Percentiles rank a stretch among this genome's conserved stretches.
Evolutionary conservation across 345 rosid genomes (phyloP).

Genomic region (Erysimum cheiranthoides): DNA sequence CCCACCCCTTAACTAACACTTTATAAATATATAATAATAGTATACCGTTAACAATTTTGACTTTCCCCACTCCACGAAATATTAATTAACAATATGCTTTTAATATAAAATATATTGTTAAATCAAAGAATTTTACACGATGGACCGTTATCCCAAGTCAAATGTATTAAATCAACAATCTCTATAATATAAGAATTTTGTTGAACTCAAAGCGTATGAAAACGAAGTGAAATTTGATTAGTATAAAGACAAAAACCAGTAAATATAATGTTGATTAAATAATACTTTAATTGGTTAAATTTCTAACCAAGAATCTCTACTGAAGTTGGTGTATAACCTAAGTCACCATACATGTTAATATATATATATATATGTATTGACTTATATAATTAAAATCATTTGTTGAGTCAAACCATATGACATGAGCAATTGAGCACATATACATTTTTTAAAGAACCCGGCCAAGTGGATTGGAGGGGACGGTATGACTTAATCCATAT

Average conservation of each 20-base stretch:
- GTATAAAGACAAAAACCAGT: conserved; percentile 5
- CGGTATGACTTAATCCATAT: conserved; percentile 9
- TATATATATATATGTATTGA: background rate
- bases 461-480: conserved; percentile 14
- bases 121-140: background rate
- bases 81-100: background rate
- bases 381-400: background rate
- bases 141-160: background rate
- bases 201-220: conserved; percentile 13
- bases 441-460: conserved; percentile 2
- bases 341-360: conserved; percentile 28
- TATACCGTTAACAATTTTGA: conserved; percentile 7
- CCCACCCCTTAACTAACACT: background rate
- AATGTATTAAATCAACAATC: background rate
- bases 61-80: conserved; percentile 17
- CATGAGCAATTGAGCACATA: conserved; percentile 1
- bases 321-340: conserved; percentile 32
- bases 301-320: background rate
- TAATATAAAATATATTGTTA: too few relatives aligned
- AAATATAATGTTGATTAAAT: background rate
- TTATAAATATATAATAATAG: background rate
- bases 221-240: background rate
- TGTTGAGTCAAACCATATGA: conserved; percentile 36
- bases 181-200: conserved; percentile 3
- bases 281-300: background rate